phyloP scores from a whole-genome alignment of 2,329 filamentous ascomycete genomes.

The Amesomyces nigricolor region DNA sequence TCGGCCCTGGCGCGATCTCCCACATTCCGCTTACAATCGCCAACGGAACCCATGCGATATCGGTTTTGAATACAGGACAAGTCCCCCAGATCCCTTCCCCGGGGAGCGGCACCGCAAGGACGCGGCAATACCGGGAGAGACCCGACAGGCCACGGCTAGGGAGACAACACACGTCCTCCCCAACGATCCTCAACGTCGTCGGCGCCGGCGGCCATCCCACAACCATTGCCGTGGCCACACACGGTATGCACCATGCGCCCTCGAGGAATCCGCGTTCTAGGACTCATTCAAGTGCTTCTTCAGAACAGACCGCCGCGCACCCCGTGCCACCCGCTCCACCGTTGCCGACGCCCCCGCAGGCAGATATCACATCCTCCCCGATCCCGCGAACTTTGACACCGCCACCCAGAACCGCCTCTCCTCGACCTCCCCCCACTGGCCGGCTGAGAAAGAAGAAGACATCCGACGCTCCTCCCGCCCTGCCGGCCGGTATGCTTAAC shows the following conservation, averaged over 20 bases:
- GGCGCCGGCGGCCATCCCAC: slow-evolving; percentile 36
- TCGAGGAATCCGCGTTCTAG: slow-evolving; percentile 43
- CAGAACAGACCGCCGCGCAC: slow-evolving; percentile 40
- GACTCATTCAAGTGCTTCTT: slow-evolving; percentile 53
- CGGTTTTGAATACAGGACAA: slow-evolving; percentile 74
- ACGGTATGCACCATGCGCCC: slow-evolving; percentile 37
- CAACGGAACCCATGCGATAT: slow-evolving; percentile 49
- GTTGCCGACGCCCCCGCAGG: slow-evolving; percentile 46
- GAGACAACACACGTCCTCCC: slow-evolving; percentile 75
- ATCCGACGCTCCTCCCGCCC: slow-evolving; percentile 35
- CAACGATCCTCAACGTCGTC: slow-evolving; percentile 60
- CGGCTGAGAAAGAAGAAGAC: slow-evolving; percentile 38
- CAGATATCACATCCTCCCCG: slow-evolving; percentile 34
- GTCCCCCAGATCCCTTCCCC: slow-evolving; percentile 77
- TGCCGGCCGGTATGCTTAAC: slow-evolving; percentile 65
- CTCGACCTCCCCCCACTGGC: slow-evolving; percentile 36
- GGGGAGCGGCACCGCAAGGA: slow-evolving; percentile 50
- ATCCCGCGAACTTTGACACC: slow-evolving; percentile 52
- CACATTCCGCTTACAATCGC: slow-evolving; percentile 38
- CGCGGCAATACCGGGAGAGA: slow-evolving; percentile 51
- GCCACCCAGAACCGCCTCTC: slow-evolving; percentile 44
- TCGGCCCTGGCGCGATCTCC: slow-evolving; percentile 56
- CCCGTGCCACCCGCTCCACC: slow-evolving; percentile 45
- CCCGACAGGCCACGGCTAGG: slow-evolving; percentile 55
- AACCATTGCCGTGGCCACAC: slow-evolving; percentile 21